These are phyloP conservation scores for Kondoa subrosea DNA, from an alignment of 768 basidiomycete species.

Conservation along the genomic window DNA sequence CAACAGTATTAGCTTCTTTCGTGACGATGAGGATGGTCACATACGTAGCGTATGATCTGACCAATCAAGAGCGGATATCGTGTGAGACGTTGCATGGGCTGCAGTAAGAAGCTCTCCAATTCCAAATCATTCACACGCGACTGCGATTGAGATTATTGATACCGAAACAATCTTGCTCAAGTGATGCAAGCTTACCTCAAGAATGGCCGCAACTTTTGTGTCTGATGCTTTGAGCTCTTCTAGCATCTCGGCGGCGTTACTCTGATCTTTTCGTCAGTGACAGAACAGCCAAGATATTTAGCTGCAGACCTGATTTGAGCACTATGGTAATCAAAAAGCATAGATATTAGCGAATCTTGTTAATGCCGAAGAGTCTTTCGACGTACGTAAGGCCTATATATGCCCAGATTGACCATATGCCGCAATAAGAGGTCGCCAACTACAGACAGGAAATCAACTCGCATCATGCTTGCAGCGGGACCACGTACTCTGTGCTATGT, in stretches of 20 bases:
- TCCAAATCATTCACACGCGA: slow-evolving; percentile 21
- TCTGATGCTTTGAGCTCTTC: slow-evolving; percentile 18
- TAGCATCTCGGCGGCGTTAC: slow-evolving; percentile 22
- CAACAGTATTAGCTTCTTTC: background rate
- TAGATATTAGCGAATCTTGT: slow-evolving; percentile 46
- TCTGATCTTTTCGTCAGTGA: background rate
- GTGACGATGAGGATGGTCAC: background rate
- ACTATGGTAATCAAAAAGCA: slow-evolving; percentile 27
- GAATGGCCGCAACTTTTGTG: slow-evolving; percentile 1
- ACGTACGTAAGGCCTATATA: slow-evolving; percentile 50
- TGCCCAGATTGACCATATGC: slow-evolving; percentile 55
- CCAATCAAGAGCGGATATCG: slow-evolving; percentile 75
- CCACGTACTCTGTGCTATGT: slow-evolving; percentile 76
- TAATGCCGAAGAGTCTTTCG: too few species aligned
- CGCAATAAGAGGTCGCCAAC: slow-evolving; percentile 57
- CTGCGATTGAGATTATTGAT: too few species aligned
- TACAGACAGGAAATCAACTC: slow-evolving; percentile 91
- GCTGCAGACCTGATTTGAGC: slow-evolving; percentile 2
- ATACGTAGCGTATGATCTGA: slow-evolving; percentile 52
- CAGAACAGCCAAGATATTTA: background rate
- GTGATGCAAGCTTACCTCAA: slow-evolving; percentile 14
- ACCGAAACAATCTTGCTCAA: background rate
- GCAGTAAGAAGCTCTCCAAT: slow-evolving; percentile 26
- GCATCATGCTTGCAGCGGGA: slow-evolving; percentile 58
- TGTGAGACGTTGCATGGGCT: slow-evolving; percentile 50